Evolutionary conservation across 176 grass and related monocot species (phyloP).

Genomic region (Avena eriantha): DNA sequence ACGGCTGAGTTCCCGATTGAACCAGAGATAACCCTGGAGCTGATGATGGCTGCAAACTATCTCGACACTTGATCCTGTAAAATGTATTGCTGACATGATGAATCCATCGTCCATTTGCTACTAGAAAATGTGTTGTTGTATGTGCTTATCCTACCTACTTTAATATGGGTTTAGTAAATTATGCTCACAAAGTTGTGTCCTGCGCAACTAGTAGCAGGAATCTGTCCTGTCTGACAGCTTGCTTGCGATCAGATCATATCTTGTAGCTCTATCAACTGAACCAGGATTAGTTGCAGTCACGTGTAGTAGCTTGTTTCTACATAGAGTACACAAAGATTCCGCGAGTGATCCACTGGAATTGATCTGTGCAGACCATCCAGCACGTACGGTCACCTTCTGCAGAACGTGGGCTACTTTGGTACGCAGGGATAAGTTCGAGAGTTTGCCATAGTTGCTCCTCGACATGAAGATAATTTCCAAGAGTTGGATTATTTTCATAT

Average conservation of each 20-base stretch:
- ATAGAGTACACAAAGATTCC: neutral
- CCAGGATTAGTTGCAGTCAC: neutral
- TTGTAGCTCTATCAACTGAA: conserved; percentile 4
- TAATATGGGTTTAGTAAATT: neutral
- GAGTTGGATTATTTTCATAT: no score
- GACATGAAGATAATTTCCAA: no score
- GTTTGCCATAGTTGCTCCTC: no score
- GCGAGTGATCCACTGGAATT: neutral
- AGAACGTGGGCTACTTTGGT: neutral
- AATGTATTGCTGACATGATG: neutral
- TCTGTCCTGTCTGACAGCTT: conserved; percentile 14
- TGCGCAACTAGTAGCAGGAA: neutral
- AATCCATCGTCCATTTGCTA: neutral
- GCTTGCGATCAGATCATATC: conserved; percentile 13
- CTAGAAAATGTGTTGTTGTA: neutral
- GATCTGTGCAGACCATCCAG: neutral
- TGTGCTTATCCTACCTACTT: neutral
- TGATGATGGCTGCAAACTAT: conserved; percentile 99
- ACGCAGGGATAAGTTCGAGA: no score
- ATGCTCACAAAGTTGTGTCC: neutral
- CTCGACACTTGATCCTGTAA: conserved; percentile 59
- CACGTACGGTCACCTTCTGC: neutral
- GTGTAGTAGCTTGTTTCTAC: neutral
- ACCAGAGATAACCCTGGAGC: conserved; percentile 82
- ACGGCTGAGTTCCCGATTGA: conserved; percentile 80